Evolutionary conservation across 495 filamentous ascomycete species (phyloP).

Genomic region (Tuber indicum): DNA sequence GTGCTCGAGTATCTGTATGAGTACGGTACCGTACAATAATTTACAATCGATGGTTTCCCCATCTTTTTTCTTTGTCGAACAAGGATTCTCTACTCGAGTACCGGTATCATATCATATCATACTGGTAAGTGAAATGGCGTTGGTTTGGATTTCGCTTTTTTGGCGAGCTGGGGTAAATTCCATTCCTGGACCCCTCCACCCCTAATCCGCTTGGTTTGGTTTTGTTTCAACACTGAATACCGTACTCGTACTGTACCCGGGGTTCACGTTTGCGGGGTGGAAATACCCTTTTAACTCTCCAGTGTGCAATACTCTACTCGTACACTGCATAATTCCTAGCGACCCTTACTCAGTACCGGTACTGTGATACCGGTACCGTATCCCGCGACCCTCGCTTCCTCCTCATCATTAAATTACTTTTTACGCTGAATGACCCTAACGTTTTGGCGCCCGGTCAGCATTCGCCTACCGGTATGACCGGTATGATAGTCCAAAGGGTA

Average conservation of each 20-base stretch:
- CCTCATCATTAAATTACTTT: neutral
- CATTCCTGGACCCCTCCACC: slow-evolving; percentile 2
- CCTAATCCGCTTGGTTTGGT: neutral
- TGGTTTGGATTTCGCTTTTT: slow-evolving; percentile 10
- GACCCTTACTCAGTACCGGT: neutral
- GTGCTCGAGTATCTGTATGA: no score
- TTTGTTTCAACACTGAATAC: neutral
- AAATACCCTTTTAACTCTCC: neutral
- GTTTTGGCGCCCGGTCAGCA: neutral
- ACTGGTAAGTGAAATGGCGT: neutral
- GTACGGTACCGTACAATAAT: no score
- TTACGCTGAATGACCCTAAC: neutral
- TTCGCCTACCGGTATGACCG: neutral
- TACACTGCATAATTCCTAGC: neutral
- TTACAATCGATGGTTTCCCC: slow-evolving; percentile 21
- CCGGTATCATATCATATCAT: no score
- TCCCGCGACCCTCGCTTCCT: neutral
- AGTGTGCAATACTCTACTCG: neutral
- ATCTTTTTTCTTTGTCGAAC: slow-evolving; percentile 20
- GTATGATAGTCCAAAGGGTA: neutral
- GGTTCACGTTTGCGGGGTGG: slow-evolving; percentile 26
- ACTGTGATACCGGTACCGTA: no score
- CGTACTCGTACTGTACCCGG: slow-evolving; percentile 7
- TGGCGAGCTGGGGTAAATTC: slow-evolving; percentile 20
- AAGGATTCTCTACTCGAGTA: neutral